Percentiles rank a stretch among this genome's conserved stretches.
phyloP scores from a whole-genome alignment of 2,329 filamentous ascomycete genomes.

The Alternaria ventricosa region DNA sequence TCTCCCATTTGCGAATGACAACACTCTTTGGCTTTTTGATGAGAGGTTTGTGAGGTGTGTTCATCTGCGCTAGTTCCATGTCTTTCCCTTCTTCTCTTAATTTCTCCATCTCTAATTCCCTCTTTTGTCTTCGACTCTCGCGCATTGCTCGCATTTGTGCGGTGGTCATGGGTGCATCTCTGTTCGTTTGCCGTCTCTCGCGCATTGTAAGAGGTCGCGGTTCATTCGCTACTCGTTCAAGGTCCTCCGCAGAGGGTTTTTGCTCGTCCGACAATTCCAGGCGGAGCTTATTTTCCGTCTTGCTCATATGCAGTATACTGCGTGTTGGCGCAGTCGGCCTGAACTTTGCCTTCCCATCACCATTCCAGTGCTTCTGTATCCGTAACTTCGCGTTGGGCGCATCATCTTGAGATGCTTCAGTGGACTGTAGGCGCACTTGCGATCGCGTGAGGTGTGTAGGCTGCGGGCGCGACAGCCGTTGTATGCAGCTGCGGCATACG shows the following conservation, averaged over 20 bases:
- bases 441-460: background rate
- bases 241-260: background rate
- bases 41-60: background rate
- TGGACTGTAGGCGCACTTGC: conserved; percentile 5
- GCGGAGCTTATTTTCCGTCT: background rate
- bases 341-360: background rate
- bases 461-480: conserved; percentile 5
- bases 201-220: conserved; percentile 5
- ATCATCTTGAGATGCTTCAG: conserved; percentile 7
- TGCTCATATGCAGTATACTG: conserved; percentile 5
- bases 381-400: conserved; percentile 4
- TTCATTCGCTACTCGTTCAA: background rate
- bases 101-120: background rate
- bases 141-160: background rate
- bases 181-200: conserved; percentile 9
- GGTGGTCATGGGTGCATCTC: background rate
- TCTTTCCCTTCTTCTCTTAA: background rate
- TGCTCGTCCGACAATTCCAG: background rate
- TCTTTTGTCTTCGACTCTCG: background rate
- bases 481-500: conserved; percentile 30
- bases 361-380: conserved; percentile 13
- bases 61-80: background rate
- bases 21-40: background rate
- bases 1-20: background rate
- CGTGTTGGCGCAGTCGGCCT: background rate